Evolutionary conservation across 345 rosid genomes (phyloP), one percentile per base, ranked within the genome.

Genomic region (Microcos paniculata): DNA sequence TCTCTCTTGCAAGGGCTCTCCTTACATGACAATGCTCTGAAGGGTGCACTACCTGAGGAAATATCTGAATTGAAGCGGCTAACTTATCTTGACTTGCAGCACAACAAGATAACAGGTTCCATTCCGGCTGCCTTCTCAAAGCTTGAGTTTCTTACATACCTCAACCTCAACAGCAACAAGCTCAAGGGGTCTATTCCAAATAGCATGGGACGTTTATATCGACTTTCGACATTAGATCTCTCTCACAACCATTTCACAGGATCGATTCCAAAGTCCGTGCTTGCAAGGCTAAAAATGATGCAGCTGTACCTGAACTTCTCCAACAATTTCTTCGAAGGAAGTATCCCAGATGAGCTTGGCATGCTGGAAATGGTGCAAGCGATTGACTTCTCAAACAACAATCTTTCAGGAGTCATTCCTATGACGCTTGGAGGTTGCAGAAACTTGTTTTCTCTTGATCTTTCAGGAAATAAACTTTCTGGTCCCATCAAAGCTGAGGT

Each of bases 331-430:
- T 70, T 94, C 63, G 73, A 80, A 4, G 98, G 97, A 74, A 46
- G 66, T 61, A 85, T 91, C 38, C 94, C 98, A 8, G 74, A 28
- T 23, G 94, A 91, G 86, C 85, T 94, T n/a, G 98, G 98, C 35
- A 82, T 14, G 83, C 67, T 92, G 78, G 84, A 85, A 78, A 90
- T 83, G 85, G 87, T 88, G 68, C 94, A 94, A 82, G 87, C 80
- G 72, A 92, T 94, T 75, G 96, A 94, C 81, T 77, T 94, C 70
- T 92, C 97, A 8, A 84, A 85, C 80, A 94, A 92, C 79, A 80
- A 84, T 42, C 81, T 92, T 16, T 85, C 90, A 21, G 98, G 98
- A 70, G 62, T 59, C 71, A 88, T 92, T 80, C 94, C 97, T 72
- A 73, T 67, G 53, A 72, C 86, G 64, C 79, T 92, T 45, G 72